A percentile compares a stretch with the other conserved stretches of the same genome.
Conservation (phyloP, 2,329 filamentous ascomycete species). For the Aureobasidium pullulans region DNA sequence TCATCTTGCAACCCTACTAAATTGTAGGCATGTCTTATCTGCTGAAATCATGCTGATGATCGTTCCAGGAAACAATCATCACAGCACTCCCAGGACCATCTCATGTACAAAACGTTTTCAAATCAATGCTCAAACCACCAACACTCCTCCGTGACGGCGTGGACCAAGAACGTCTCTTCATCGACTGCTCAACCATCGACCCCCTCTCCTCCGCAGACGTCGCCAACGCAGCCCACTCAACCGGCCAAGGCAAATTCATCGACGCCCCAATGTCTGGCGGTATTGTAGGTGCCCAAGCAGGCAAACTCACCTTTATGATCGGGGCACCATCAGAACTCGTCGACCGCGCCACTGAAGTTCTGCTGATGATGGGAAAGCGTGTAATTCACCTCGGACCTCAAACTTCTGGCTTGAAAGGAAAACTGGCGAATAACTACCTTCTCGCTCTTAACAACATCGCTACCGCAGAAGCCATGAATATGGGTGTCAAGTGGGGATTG, state of each 20-base stretch:
- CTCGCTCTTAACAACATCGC: conserved; percentile 86
- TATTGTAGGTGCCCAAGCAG: conserved; percentile 81
- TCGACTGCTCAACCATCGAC: conserved; percentile 96
- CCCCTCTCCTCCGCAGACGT: conserved; percentile 74
- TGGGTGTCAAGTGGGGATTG: conserved; percentile 56
- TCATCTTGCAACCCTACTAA: background rate
- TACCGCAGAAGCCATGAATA: conserved; percentile 59
- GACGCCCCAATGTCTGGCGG: conserved; percentile 97
- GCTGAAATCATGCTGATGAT: background rate
- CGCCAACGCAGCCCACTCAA: conserved; percentile 60
- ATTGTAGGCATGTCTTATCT: too few relatives aligned
- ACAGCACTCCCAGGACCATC: conserved; percentile 84
- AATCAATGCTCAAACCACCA: conserved; percentile 60
- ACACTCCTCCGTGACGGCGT: conserved; percentile 43
- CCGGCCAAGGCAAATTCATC: conserved; percentile 68
- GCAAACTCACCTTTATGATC: conserved; percentile 92
- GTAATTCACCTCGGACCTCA: conserved; percentile 81
- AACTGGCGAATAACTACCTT: conserved; percentile 96
- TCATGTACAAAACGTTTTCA: conserved; percentile 79
- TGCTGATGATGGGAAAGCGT: conserved; percentile 77
- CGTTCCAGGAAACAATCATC: conserved; percentile 66
- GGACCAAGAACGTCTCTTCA: conserved; percentile 65
- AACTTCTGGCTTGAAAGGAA: conserved; percentile 79
- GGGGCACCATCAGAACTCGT: conserved; percentile 59
- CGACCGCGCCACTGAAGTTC: conserved; percentile 56